Evolutionary conservation across 2,329 filamentous ascomycete species (phyloP).

Genomic region (Alternaria brassicicola): DNA sequence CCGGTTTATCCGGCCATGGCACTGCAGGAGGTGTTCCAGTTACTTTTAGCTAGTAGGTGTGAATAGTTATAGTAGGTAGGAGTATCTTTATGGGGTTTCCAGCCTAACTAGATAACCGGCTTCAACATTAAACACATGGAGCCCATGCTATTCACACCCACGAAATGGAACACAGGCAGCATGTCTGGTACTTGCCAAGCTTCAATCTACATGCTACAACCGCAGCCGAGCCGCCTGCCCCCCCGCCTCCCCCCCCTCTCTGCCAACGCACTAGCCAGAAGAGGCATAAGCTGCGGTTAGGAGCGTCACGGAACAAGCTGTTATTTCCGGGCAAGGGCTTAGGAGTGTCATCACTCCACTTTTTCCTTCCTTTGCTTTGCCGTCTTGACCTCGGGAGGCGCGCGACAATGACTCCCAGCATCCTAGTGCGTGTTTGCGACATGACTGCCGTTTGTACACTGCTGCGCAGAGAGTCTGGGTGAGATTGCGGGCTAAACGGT

Average conservation of each 20-base stretch:
- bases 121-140: no score
- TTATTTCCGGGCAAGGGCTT: conserved; percentile 24
- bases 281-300: neutral
- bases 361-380: neutral
- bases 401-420: neutral
- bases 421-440: neutral
- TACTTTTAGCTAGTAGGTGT: no score
- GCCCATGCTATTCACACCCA: no score
- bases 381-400: neutral
- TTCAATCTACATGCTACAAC: neutral
- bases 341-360: conserved; percentile 4
- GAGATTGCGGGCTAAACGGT: neutral
- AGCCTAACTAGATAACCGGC: no score
- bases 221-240: neutral
- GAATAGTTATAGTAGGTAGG: no score
- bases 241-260: no score
- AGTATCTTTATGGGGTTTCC: no score
- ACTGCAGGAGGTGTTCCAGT: no score
- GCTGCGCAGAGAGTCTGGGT: neutral
- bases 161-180: no score
- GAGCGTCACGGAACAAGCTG: conserved; percentile 20
- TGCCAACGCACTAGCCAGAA: neutral
- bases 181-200: no score
- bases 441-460: neutral
- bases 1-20: no score